Evolutionary conservation across 2,329 filamentous ascomycete species (phyloP), one percentile per base, ranked within the genome.

Genomic region (Monosporascus sp.): DNA sequence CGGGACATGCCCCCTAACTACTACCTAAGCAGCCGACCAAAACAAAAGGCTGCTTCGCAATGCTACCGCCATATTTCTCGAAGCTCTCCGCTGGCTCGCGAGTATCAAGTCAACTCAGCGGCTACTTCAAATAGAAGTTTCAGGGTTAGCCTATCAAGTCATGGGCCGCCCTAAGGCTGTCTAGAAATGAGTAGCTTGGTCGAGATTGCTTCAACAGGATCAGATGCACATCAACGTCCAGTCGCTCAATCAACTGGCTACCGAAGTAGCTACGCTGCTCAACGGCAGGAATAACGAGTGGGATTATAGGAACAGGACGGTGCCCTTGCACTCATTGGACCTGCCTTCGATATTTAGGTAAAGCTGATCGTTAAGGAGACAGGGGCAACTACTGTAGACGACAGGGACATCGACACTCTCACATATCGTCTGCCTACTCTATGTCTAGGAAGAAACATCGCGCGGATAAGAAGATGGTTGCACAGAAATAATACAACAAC

Each of bases 351-450:
- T 65, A 80, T 94, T 20, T 71, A 34, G 11, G 31, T 94, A 44
- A 87, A 88, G 59, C 79, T 90, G 61, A 89, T 94, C 55, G 82
- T 93, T 51, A 88, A 88, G 70, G 86, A 94, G 79, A 82, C 82
- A 34, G 79, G 81, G 57, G 75, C 80, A 7, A 77, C 83, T 8
- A 75, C 80, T 2, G 83, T 88, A 60, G 84, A 86, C 51, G 79
- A 85, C 44, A 84, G 84, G 41, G 87, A 86, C 53, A 89, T 94
- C 31, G 89, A 94, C 72, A 89, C 89, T 39, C 80, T 94, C 46
- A 92, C 89, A 0, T 93, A 90, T 66, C 89, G 90, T 6, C 75
- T 94, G 20, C 84, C 89, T 14, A 94, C 90, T 0, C 74, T 94
- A 53, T 88, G 89, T 53, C 86, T 90, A 73, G 86, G 86, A 8